Conservation (phyloP, 2,329 filamentous ascomycete genomes). For the Harringtonia lauricola region DNA sequence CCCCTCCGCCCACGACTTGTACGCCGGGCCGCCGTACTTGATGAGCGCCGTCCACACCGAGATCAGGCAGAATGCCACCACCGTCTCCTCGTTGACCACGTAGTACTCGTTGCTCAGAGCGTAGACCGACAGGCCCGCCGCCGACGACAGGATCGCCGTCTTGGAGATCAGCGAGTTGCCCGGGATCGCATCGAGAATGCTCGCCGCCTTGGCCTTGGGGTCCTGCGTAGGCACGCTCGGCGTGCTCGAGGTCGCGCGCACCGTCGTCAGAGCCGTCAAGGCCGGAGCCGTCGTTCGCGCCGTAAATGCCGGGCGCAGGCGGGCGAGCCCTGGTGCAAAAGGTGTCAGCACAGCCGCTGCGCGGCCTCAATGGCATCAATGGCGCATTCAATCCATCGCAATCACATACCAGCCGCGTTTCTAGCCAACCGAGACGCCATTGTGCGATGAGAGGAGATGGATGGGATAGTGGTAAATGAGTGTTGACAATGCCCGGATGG, state of each 20-base stretch:
- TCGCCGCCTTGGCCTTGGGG: constrained; percentile 94
- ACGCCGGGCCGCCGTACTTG: constrained; percentile 87
- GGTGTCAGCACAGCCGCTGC: no score
- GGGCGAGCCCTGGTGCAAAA: constrained; percentile 9
- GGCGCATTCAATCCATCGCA: background rate
- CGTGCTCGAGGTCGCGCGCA: constrained; percentile 55
- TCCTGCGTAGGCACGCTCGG: constrained; percentile 75
- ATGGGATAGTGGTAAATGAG: background rate
- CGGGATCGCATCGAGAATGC: constrained; percentile 84
- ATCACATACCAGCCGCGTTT: constrained; percentile 78
- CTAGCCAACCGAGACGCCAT: constrained; percentile 98
- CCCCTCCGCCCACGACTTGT: constrained; percentile 81
- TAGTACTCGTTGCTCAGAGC: constrained; percentile 99
- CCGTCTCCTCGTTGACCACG: constrained; percentile 97
- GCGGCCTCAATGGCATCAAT: background rate
- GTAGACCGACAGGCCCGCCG: constrained; percentile 81
- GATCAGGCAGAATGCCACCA: constrained; percentile 85
- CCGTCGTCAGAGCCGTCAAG: constrained; percentile 54
- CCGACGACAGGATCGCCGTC: constrained; percentile 91
- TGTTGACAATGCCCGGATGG: constrained; percentile 9
- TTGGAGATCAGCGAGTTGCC: constrained; percentile 90
- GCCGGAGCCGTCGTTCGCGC: constrained; percentile 7
- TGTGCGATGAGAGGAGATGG: constrained; percentile 49
- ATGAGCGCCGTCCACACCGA: constrained; percentile 87
- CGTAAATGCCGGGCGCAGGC: constrained; percentile 10